Base-by-base conservation (phyloP, 2,329 filamentous ascomycete species). In the Biscogniauxia marginata region DNA sequence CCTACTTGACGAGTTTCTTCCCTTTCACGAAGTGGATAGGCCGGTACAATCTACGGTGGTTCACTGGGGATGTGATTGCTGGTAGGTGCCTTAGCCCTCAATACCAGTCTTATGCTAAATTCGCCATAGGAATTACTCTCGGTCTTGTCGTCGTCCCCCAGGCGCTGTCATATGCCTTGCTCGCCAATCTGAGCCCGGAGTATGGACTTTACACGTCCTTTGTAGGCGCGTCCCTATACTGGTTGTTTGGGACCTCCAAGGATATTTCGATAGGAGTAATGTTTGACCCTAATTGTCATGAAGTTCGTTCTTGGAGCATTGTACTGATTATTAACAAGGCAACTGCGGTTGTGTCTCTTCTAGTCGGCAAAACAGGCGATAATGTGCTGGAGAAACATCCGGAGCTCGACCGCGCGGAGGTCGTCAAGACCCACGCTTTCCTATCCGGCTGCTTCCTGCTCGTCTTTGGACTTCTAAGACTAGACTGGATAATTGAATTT, bases 131-230 rank as follows among this genome's bases (percentile, higher is more conserved):
- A 53, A 65, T 89, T 57, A 90, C 87, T 3, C 85, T 90, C 46
- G 89, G 89, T 44, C 82, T 87, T 50, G 89, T 92, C 11, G 88
- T 92, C 23, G 86, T 92, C 48, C 89, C 89, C 4, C 90, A 93
- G 73, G 85, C 87, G 55, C 89, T 93, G 87, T 89, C 89, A 0
- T 93, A 93, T 69, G 89, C 90, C 11, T 75, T 86, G 30, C 78
- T 93, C 20, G 90, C 90, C 21, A 77, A 85, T 45, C 76, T 93
- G 16, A 78, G 80, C 0, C 80, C 85, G 2, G 81, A 91, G 63
- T 93, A 84, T 65, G 90, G 90, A 34, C 77, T 93, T 0, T 93
- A 93, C 73, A 90, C 90, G 0, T 92, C 89, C 0, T 93, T 93
- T 67, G 89, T 91, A 71, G 90, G 90, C 50, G 88, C 90, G 25